Evolutionary conservation across 2,329 filamentous ascomycete species (phyloP), one percentile per base, ranked within the genome.

Genomic region (Sporothrix dimorphospora): DNA sequence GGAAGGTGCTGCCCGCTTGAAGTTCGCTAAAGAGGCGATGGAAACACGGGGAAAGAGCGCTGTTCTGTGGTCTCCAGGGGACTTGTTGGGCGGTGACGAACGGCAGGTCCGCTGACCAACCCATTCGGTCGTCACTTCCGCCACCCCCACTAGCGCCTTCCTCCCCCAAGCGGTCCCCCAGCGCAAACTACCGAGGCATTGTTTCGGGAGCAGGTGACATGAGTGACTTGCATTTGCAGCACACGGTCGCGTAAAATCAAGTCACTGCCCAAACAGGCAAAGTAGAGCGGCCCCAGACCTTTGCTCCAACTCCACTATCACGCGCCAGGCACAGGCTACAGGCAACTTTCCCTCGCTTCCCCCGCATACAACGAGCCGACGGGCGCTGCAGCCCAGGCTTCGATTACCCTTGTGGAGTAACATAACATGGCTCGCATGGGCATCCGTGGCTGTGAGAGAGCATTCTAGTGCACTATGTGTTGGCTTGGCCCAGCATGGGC

Each of bases 141-240:
- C 65, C 65, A 47, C 65, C 65, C 40, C 65, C 59, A 53, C 42
- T 30, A 30, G 59, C 19, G 14, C 40, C 40, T 24, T 6, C 24
- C 24, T 47, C 19, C 65, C 16, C 27, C 45, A 67, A 16, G 16
- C 38, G 27, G 40, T 16, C 24, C 30, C 16, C 21, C 34, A 45
- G 49, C 34, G 30, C 49, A 40, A 57, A 59, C 49, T 71, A 42
- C 72, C 72, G 72, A 73, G 72, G 72, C 72, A 69, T 40, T 63
- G 30, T 69, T 38, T 71, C 72, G 72, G 71, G 72, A 72, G 72
- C 72, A 73, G 51, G 40, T 71, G 72, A 71, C 51, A 53, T 14
- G 4, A 45, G 66, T 12, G 34, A 51, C 66, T 14, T 55, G 12
- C 1, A 4, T 49, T 9, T 49, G 19, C 8, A 21, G 47, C 5